Evolutionary conservation across 169 alveolate genomes (phyloP).

Genomic region (Blepharisma undulans): DNA sequence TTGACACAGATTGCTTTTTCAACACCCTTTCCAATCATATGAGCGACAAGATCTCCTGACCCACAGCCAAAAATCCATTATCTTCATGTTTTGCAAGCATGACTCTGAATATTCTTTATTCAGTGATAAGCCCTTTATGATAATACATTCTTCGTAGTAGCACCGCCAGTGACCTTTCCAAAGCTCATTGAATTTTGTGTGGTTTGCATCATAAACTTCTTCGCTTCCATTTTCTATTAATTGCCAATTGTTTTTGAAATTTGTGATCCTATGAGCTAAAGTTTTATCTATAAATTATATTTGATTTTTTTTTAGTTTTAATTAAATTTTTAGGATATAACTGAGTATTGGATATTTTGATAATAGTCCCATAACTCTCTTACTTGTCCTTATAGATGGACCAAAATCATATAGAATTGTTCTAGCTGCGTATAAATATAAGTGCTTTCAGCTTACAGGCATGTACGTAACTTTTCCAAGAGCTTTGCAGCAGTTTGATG

Average conservation of each 20-base stretch:
- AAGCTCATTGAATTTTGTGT: neutral
- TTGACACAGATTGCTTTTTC: neutral
- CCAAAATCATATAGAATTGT: no score
- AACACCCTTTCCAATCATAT: neutral
- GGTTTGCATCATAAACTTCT: neutral
- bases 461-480: neutral
- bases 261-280: no score
- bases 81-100: neutral
- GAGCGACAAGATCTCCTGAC: neutral
- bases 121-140: neutral
- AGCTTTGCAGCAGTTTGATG: neutral
- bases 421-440: no score
- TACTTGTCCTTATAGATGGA: no score
- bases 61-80: neutral
- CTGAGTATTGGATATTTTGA: no score
- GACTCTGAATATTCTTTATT: neutral
- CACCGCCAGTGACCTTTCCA: neutral
- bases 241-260: neutral
- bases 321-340: neutral
- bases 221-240: neutral
- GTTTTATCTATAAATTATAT: no score
- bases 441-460: neutral
- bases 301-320: no score
- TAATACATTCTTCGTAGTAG: neutral
- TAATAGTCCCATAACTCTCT: no score